phyloP scores from a whole-genome alignment of 2,329 filamentous ascomycete genomes.

The Epichloe bromicola region DNA sequence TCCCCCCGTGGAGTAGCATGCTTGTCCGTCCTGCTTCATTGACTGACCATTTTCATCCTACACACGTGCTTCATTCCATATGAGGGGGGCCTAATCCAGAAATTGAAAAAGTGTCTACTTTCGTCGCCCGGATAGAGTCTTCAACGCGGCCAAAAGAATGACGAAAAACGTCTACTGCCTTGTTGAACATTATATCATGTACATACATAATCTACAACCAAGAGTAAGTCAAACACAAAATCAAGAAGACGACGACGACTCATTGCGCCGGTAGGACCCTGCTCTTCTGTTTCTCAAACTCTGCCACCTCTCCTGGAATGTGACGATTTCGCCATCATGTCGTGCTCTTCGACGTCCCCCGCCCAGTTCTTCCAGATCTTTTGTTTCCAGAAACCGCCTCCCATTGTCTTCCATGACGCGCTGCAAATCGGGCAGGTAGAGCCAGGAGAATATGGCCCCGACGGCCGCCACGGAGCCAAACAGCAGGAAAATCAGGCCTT shows the following conservation, averaged over 20 bases:
- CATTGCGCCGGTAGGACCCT: constrained; percentile 1
- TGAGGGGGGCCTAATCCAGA: too few species aligned
- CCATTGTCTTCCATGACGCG: constrained; percentile 22
- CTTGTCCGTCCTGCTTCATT: background rate
- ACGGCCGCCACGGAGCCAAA: constrained; percentile 36
- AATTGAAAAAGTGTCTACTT: too few species aligned
- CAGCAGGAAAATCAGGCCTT: constrained; percentile 37
- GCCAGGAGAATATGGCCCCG: constrained; percentile 38
- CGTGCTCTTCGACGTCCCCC: constrained; percentile 34
- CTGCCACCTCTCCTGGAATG: constrained; percentile 28
- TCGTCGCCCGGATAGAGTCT: too few species aligned
- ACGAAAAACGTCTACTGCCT: too few species aligned
- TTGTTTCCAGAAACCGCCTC: constrained; percentile 27
- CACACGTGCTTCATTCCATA: background rate
- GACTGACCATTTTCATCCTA: background rate
- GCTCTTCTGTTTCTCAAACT: constrained; percentile 23
- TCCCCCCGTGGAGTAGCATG: constrained; percentile 15
- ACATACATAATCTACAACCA: background rate
- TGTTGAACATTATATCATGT: background rate
- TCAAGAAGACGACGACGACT: background rate
- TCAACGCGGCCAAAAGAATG: too few species aligned
- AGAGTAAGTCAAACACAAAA: too few species aligned
- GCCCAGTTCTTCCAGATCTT: constrained; percentile 37
- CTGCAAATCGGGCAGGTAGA: constrained; percentile 36
- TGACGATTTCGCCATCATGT: constrained; percentile 31